phyloP scores from a whole-genome alignment of 805 yeast genomes.

The Gaillardinia entomophila region DNA sequence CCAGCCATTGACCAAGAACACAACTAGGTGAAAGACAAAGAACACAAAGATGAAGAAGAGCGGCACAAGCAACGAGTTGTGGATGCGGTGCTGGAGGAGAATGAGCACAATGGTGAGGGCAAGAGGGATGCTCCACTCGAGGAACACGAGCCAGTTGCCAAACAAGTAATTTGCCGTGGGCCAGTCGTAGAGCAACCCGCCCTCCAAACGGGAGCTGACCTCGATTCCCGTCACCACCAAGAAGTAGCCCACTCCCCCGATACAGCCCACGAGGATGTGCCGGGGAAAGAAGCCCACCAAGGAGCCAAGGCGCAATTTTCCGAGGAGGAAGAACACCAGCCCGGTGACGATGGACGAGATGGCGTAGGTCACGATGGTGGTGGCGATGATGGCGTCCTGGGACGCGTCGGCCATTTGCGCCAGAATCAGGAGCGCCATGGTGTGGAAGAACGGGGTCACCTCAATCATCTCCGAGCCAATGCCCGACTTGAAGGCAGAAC shows the following conservation, averaged over 20 bases:
- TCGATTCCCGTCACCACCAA: conserved; percentile 85
- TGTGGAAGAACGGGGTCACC: conserved; percentile 96
- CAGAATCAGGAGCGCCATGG: conserved; percentile 79
- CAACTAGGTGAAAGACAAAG: conserved; percentile 59
- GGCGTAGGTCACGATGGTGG: conserved; percentile 83
- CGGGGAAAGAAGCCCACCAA: conserved; percentile 94
- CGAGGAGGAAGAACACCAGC: conserved; percentile 65
- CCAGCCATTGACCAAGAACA: conserved; percentile 62
- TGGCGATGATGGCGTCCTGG: conserved; percentile 59
- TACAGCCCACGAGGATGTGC: conserved; percentile 93
- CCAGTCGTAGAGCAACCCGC: conserved; percentile 60
- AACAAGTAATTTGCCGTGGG: conserved; percentile 51
- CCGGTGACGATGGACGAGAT: conserved; percentile 85
- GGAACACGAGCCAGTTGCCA: conserved; percentile 23
- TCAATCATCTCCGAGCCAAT: conserved; percentile 98
- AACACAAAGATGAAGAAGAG: conserved; percentile 71
- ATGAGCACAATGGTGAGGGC: conserved; percentile 56
- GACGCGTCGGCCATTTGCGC: conserved; percentile 40
- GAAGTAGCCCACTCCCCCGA: conserved; percentile 97
- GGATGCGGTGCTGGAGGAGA: conserved; percentile 46
- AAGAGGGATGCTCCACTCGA: conserved; percentile 66
- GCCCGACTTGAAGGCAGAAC: conserved; percentile 84
- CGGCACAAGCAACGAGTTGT: conserved; percentile 74
- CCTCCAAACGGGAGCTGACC: conserved; percentile 77
- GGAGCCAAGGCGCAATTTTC: conserved; percentile 75